Conservation (phyloP, 495 filamentous ascomycete species). For the Rhizodiscina lignyota region DNA sequence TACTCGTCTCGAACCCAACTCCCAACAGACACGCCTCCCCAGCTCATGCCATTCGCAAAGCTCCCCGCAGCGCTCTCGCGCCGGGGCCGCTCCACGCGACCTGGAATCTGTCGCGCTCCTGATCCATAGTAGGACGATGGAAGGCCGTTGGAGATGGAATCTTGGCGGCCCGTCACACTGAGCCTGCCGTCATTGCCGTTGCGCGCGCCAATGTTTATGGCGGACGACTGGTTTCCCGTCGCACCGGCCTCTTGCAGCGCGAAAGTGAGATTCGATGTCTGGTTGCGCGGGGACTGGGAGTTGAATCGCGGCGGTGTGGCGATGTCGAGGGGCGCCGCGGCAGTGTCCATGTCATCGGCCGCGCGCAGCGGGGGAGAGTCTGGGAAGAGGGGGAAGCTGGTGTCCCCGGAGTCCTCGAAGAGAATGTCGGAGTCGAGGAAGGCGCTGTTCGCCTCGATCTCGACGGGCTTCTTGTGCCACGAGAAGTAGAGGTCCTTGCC, state of each 20-base stretch:
- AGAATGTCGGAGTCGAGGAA: slow-evolving; percentile 22
- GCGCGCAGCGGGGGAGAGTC: slow-evolving; percentile 12
- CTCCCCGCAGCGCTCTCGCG: slow-evolving; percentile 79
- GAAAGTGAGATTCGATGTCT: slow-evolving; percentile 46
- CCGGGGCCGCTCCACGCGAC: slow-evolving; percentile 57
- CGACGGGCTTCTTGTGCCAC: slow-evolving; percentile 22
- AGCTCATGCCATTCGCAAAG: slow-evolving; percentile 87
- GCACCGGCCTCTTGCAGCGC: slow-evolving; percentile 36
- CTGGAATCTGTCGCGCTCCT: slow-evolving; percentile 73
- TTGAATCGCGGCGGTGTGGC: slow-evolving; percentile 37
- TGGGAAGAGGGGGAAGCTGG: slow-evolving; percentile 29
- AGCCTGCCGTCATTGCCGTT: slow-evolving; percentile 31
- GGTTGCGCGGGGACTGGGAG: slow-evolving; percentile 45
- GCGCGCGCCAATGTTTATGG: slow-evolving; percentile 13
- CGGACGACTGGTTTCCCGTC: slow-evolving; percentile 10
- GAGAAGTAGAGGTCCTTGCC: slow-evolving; percentile 21
- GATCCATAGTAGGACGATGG: slow-evolving; percentile 39
- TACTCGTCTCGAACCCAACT: slow-evolving; percentile 98
- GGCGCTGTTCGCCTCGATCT: slow-evolving; percentile 13
- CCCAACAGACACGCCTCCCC: slow-evolving; percentile 89
- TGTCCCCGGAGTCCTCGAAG: slow-evolving; percentile 24
- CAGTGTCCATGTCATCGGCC: slow-evolving; percentile 28
- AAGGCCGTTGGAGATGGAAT: slow-evolving; percentile 45
- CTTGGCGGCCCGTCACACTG: slow-evolving; percentile 49
- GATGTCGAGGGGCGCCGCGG: slow-evolving; percentile 48